A percentile compares a stretch with the other conserved stretches of the same genome.
Conservation (phyloP, 345 rosid genomes). For the Sonneratia alba region DNA sequence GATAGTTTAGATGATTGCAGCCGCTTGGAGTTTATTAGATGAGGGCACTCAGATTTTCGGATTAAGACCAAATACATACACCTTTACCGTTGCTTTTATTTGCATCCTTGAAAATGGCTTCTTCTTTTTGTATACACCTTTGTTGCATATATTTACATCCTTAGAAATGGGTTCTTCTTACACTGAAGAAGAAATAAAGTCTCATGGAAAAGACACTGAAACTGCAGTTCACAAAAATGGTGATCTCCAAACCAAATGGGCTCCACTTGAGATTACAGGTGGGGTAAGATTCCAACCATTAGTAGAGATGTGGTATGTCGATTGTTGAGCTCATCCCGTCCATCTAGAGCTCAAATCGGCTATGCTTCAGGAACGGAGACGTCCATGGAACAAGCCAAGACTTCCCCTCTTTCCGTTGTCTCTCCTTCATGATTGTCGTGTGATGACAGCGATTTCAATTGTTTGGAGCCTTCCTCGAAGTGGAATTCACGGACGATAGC, state of each 20-base stretch:
- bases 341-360: too few species aligned
- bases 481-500: neutral
- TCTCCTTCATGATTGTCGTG: neutral
- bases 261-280: neutral
- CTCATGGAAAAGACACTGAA: neutral
- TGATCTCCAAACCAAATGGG: neutral
- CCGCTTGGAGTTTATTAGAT: too few species aligned
- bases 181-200: neutral
- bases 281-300: neutral
- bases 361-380: neutral
- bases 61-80: slow-evolving; percentile 39
- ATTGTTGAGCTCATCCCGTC: neutral
- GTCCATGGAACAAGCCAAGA: neutral
- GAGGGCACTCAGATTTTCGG: slow-evolving; percentile 15
- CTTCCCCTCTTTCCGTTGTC: neutral
- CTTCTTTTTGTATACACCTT: slow-evolving; percentile 2
- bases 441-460: neutral
- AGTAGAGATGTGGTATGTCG: neutral
- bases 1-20: neutral
- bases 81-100: slow-evolving; percentile 42
- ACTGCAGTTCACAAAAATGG: neutral
- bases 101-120: slow-evolving; percentile 30
- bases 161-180: slow-evolving; percentile 25
- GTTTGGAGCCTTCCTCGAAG: neutral
- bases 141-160: slow-evolving; percentile 17